Conservation (phyloP, 176 grass and related monocot genomes). For the Oryza brachyantha region DNA sequence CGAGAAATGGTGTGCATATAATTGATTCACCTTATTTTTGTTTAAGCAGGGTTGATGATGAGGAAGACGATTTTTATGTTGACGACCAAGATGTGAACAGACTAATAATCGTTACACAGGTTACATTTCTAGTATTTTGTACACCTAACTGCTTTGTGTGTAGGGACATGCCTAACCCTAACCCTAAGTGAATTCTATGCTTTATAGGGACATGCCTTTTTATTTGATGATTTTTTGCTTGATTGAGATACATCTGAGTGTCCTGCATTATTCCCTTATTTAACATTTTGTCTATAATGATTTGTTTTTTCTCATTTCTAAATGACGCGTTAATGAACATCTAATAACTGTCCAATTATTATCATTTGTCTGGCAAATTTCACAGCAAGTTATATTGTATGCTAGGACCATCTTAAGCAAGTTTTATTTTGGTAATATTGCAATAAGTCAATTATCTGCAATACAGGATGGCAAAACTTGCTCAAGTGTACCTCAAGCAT, state of each 20-base stretch:
- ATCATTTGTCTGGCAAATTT: background rate
- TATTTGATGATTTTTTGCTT: constrained; percentile 5
- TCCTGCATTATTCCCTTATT: too few species aligned
- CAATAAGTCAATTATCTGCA: constrained; percentile 28
- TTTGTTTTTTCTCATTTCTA: background rate
- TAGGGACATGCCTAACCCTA: too few species aligned
- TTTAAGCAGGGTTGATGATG: constrained; percentile 71
- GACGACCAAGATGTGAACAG: constrained; percentile 91
- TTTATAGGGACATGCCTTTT: background rate
- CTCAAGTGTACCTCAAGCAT: constrained; percentile 48
- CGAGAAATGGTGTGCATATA: background rate
- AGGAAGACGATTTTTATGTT: constrained; percentile 87
- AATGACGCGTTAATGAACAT: background rate
- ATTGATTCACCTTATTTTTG: constrained; percentile 36
- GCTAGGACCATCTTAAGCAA: background rate
- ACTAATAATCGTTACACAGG: constrained; percentile 95
- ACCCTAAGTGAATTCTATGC: background rate
- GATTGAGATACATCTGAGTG: constrained; percentile 17
- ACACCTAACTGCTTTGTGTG: too few species aligned
- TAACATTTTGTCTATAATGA: constrained; percentile 5
- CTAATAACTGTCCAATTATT: background rate
- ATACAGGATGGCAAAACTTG: constrained; percentile 50
- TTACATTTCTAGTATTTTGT: constrained; percentile 34
- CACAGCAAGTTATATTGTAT: background rate
- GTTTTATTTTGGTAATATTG: constrained; percentile 10